Percentiles rank a stretch among this genome's conserved stretches.
Evolutionary conservation across 345 rosid species (phyloP).

Genomic region (Rhodomyrtus tomentosa): DNA sequence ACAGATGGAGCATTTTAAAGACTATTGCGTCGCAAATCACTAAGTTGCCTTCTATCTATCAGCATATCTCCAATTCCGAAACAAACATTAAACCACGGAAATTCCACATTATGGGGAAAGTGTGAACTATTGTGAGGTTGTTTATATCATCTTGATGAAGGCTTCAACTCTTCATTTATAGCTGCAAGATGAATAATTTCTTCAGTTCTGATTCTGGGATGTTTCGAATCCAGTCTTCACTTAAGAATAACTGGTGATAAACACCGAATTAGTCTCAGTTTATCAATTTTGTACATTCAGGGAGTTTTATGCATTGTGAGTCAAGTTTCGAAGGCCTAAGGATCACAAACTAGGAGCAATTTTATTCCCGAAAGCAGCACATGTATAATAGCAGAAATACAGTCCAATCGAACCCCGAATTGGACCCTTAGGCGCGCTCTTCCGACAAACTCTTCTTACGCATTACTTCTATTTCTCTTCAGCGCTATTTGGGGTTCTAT

Average conservation of each 20-base stretch:
- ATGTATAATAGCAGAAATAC: neutral
- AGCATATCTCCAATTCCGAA: neutral
- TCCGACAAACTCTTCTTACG: neutral
- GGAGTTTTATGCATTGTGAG: neutral
- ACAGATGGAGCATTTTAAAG: neutral
- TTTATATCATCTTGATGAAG: neutral
- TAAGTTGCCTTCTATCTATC: accelerated
- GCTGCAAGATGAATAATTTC: neutral
- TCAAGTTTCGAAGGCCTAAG: neutral
- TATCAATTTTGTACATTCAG: neutral
- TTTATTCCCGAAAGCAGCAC: neutral
- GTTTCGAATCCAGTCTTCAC: neutral
- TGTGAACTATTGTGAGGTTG: neutral
- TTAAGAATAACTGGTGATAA: neutral
- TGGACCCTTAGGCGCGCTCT: neutral
- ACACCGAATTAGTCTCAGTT: neutral
- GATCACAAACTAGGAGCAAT: neutral
- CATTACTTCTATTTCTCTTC: neutral
- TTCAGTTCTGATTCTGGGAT: neutral
- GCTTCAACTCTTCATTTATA: neutral
- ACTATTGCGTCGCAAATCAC: neutral
- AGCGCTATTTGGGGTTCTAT: neutral
- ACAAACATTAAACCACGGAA: neutral
- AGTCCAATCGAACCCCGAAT: neutral
- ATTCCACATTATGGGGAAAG: neutral